Evolutionary conservation across 2,329 filamentous ascomycete genomes (phyloP), one percentile per base, ranked within the genome.

Genomic region (Xylaria sp.): DNA sequence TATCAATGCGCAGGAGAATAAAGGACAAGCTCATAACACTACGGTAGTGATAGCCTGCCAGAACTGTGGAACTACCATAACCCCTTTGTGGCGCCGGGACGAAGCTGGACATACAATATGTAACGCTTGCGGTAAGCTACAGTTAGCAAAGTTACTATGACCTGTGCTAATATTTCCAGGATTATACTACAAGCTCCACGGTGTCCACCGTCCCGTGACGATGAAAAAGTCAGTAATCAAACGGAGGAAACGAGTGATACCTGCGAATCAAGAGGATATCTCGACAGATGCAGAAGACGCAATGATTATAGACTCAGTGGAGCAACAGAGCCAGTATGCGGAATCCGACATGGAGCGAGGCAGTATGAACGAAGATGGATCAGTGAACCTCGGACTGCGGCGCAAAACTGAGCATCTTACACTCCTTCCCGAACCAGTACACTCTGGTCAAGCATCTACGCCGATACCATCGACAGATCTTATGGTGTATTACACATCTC

Each of bases 221-320:
- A 98, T 99, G 95, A 99, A 98, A 78, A 98, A 97, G 76, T 90
- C 92, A 3, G 91, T 96, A 25, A 99, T 99, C 75, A 98, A 99
- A 78, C 87, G 95, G 64, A 85, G 95, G 63, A 98, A 98, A 82
- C 89, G 95, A 60, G 93, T 98, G 5, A 93, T 98, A 43, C 93
- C 94, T 17, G 92, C 91, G 17, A 80, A 86, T 25, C 80, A 84
- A 49, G 83, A 81, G 17, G 76, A 76, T 2, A 68, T 69, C 1
- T 78, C 79, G 54, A 52, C 61, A 8, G 75, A 76, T 23, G 73
- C 77, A n/a, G 75, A 76, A 19, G 77, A 79, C 54, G 73, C 73
- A 25, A 70, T 82, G 49, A 74, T 79, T 46, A 79, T 82, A 35
- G 85, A 87, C 31, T 80, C 76, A 6, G 77, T 80, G 11, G 79